These are phyloP conservation scores for Nicotiana noctiflora DNA, from an alignment of 257 asterid species.

Conservation along the genomic window DNA sequence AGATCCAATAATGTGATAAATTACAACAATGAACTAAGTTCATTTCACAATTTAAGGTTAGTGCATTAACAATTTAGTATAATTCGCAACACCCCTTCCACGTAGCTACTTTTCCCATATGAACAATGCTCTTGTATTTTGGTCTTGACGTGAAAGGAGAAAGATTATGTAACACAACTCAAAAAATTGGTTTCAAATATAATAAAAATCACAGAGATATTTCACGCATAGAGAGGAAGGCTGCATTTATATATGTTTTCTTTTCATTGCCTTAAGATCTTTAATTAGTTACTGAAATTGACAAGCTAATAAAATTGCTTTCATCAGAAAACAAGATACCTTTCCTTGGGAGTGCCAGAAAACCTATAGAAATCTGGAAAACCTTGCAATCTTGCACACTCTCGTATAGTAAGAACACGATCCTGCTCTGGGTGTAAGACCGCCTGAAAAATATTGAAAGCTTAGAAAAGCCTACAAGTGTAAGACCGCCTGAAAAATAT, in stretches of 20 bases:
- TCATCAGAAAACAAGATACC: conserved; percentile 18
- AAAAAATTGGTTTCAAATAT: not conserved
- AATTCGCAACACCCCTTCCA: not conserved
- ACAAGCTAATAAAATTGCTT: not conserved
- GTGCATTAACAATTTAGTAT: not conserved
- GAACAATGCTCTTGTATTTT: too few species aligned
- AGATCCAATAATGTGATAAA: not conserved
- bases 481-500: conserved; percentile 25
- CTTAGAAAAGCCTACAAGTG: not conserved
- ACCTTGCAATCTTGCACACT: conserved; percentile 82
- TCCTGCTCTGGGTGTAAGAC: conserved; percentile 88
- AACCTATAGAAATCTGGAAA: conserved; percentile 80
- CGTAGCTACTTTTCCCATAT: not conserved
- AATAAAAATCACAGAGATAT: not conserved
- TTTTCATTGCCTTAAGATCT: not conserved
- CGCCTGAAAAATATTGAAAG: conserved; percentile 19
- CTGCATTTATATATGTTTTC: not conserved
- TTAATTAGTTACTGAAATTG: not conserved
- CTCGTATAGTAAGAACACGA: conserved; percentile 64
- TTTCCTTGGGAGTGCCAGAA: conserved; percentile 49
- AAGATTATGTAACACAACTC: not conserved
- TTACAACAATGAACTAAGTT: not conserved
- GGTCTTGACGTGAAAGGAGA: not conserved
- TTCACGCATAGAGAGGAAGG: not conserved
- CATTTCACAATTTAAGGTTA: not conserved